phyloP scores from a whole-genome alignment of 106 monocot genomes.

The Iris macrosiphon region DNA sequence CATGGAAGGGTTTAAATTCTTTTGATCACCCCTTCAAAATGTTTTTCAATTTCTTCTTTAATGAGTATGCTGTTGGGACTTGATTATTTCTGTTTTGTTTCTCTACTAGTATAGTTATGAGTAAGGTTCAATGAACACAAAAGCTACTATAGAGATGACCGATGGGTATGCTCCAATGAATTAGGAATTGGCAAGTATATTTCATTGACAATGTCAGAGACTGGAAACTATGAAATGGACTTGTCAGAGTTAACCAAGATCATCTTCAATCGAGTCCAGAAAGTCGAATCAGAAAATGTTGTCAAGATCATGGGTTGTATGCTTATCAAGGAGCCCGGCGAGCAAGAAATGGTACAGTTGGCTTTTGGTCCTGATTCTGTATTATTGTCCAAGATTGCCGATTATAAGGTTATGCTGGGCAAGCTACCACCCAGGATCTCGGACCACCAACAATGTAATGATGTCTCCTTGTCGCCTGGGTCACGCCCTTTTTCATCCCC shows the following conservation, averaged over 20 bases:
- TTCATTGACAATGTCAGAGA: too few relatives aligned
- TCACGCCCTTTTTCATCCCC: conserved; percentile 14
- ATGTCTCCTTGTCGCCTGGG: background rate
- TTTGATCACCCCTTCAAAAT: too few relatives aligned
- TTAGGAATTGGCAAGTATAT: too few relatives aligned
- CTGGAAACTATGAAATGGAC: conserved; percentile 28
- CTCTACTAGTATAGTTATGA: too few relatives aligned
- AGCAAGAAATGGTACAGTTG: conserved; percentile 45
- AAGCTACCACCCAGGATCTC: background rate
- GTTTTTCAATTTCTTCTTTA: too few relatives aligned
- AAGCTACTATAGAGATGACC: too few relatives aligned
- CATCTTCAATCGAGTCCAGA: conserved; percentile 23
- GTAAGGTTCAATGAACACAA: too few relatives aligned
- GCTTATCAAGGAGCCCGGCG: conserved; percentile 25
- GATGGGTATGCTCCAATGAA: too few relatives aligned
- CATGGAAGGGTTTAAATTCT: too few relatives aligned
- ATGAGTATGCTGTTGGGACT: too few relatives aligned
- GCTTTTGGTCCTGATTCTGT: conserved; percentile 42
- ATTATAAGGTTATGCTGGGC: conserved; percentile 30
- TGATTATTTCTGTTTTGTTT: too few relatives aligned
- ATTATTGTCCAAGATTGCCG: conserved; percentile 34
- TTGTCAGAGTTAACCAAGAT: conserved; percentile 39
- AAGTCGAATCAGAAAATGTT: conserved; percentile 38
- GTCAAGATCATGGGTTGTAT: too few relatives aligned
- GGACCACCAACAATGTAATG: conserved; percentile 5